Percentiles rank a stretch among this genome's conserved stretches.
These are phyloP conservation scores for Mesostigma viride DNA, from an alignment of 139 green algal genomes.

Conservation along the genomic window DNA sequence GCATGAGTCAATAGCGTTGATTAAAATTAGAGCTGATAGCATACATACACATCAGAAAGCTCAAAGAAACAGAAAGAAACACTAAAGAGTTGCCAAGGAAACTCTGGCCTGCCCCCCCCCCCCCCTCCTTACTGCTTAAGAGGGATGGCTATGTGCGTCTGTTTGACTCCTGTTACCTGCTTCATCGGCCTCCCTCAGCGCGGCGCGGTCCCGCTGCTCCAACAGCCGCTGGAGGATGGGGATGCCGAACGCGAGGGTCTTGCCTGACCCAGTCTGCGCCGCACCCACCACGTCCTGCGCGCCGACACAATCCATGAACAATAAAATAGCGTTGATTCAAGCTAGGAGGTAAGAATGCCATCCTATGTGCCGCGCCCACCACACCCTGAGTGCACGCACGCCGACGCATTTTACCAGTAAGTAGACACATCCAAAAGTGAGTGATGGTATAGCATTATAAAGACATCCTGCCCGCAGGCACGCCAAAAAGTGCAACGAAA, in stretches of 20 bases:
- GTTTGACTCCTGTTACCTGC: not conserved
- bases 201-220: not conserved
- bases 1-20: no score
- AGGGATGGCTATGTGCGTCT: no score
- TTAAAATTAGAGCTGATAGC: no score
- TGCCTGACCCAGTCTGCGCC: conserved; percentile 84
- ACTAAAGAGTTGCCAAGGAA: no score
- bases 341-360: conserved; percentile 93
- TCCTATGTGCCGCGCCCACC: conserved; percentile 89
- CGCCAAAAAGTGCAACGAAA: not conserved
- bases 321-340: conserved; percentile 66
- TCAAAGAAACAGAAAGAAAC: no score
- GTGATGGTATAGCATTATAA: no score
- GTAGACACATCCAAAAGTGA: no score
- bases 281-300: conserved; percentile 75
- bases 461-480: not conserved
- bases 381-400: conserved; percentile 49
- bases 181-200: not conserved
- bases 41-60: no score
- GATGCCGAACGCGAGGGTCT: conserved; percentile 91
- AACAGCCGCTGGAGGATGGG: conserved; percentile 74
- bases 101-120: no score
- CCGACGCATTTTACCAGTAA: not conserved
- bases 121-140: no score
- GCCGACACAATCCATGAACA: conserved; percentile 7